Percentiles rank a stretch among this genome's conserved stretches.
Conservation (phyloP, 108 stramenopile species). For the Cyclotella atomus region DNA sequence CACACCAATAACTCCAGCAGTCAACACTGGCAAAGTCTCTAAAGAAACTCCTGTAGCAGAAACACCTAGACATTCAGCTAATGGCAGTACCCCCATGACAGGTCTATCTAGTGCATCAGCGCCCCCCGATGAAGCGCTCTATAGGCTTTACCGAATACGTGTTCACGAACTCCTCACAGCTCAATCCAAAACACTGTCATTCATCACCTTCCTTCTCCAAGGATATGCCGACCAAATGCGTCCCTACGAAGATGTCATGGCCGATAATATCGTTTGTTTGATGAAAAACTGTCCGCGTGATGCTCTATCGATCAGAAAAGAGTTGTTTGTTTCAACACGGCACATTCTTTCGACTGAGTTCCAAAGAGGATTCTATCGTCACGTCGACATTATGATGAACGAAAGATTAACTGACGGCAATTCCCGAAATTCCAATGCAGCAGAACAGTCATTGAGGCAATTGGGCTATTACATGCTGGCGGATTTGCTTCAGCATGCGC, state of each 20-base stretch:
- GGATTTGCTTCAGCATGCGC: slow-evolving; percentile 89
- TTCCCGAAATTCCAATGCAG: slow-evolving; percentile 4
- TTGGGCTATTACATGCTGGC: slow-evolving; percentile 91
- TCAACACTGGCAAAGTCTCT: neutral
- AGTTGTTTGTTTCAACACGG: slow-evolving; percentile 88
- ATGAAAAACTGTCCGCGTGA: slow-evolving; percentile 87
- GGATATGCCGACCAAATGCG: slow-evolving; percentile 78
- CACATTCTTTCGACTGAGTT: slow-evolving; percentile 93
- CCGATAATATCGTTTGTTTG: slow-evolving; percentile 76
- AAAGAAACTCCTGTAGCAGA: neutral
- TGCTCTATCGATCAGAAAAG: slow-evolving; percentile 80
- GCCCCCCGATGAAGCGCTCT: neutral
- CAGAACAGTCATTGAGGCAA: slow-evolving; percentile 79
- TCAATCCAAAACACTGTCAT: slow-evolving; percentile 92
- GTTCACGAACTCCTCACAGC: slow-evolving; percentile 73
- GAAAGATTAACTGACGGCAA: slow-evolving; percentile 81
- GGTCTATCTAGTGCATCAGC: neutral
- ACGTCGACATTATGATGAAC: slow-evolving; percentile 90
- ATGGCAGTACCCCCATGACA: neutral
- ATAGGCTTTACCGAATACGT: slow-evolving; percentile 58
- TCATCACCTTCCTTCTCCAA: slow-evolving; percentile 89
- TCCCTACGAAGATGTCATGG: slow-evolving; percentile 80
- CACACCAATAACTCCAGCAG: neutral
- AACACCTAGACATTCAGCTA: slow-evolving; percentile 6
- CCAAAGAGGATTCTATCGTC: slow-evolving; percentile 84